These are phyloP conservation scores for Lizonia empirigonia DNA, from an alignment of 2,329 filamentous ascomycete genomes.

Conservation along the genomic window DNA sequence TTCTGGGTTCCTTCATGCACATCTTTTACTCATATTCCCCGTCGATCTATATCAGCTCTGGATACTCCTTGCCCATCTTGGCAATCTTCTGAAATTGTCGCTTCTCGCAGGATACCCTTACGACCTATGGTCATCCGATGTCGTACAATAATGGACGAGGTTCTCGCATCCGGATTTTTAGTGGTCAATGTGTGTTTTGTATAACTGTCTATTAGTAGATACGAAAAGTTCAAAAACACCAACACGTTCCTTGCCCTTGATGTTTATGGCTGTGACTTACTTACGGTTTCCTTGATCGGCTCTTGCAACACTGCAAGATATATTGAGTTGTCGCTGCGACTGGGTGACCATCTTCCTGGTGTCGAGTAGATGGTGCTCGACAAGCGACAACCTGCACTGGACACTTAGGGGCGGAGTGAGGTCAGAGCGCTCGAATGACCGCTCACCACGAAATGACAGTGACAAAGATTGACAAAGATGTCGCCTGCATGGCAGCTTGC, in stretches of 20 bases:
- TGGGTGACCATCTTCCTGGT: no score
- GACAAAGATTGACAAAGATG: no score
- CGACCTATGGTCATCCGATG: slow-evolving; percentile 23
- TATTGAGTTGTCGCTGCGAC: no score
- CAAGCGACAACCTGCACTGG: no score
- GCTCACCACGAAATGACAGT: no score
- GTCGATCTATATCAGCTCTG: slow-evolving; percentile 23
- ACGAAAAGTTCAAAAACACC: slow-evolving; percentile 20
- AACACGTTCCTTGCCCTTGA: no score
- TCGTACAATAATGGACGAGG: slow-evolving; percentile 23
- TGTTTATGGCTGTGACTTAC: background rate
- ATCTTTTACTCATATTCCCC: slow-evolving; percentile 29
- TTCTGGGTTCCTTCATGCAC: slow-evolving; percentile 23
- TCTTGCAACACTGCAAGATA: no score
- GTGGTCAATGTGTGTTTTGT: slow-evolving; percentile 32
- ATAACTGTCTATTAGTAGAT: slow-evolving; percentile 36
- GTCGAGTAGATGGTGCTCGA: no score
- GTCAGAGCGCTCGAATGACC: no score
- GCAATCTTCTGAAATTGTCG: slow-evolving; percentile 25
- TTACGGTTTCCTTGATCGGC: no score
- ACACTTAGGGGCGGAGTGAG: no score
- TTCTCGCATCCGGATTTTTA: slow-evolving; percentile 21
- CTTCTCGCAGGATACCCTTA: slow-evolving; percentile 32
- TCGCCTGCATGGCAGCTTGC: no score
- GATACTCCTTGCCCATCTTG: slow-evolving; percentile 21